These are phyloP conservation scores for Sextonia rubra DNA, from an alignment of 164 flowering plant species.

Conservation along the genomic window DNA sequence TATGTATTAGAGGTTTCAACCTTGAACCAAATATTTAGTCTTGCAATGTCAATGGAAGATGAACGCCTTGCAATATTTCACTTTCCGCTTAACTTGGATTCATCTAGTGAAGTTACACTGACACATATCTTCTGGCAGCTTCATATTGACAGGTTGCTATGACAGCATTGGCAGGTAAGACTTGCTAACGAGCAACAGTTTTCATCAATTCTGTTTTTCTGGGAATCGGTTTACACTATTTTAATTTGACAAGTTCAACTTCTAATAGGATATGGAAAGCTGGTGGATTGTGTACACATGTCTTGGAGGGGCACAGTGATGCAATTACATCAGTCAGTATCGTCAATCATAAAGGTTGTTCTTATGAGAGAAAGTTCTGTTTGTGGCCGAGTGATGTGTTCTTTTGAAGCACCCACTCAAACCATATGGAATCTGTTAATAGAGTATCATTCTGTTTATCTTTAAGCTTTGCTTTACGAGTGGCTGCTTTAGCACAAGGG, in stretches of 20 bases:
- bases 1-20: not conserved
- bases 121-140: constrained; percentile 41
- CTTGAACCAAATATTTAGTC: not conserved
- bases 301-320: constrained; percentile 73
- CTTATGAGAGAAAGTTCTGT: not conserved
- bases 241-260: not conserved
- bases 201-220: not conserved
- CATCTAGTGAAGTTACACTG: not conserved
- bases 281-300: constrained; percentile 67
- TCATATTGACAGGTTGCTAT: constrained; percentile 86
- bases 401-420: not conserved
- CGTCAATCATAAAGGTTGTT: constrained; percentile 54
- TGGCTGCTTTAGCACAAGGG: not conserved
- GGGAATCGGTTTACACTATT: not conserved
- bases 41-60: not conserved
- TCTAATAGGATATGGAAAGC: constrained; percentile 71
- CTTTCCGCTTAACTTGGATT: not conserved
- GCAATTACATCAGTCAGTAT: constrained; percentile 67
- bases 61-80: not conserved
- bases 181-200: not conserved
- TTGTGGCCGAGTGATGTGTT: not conserved
- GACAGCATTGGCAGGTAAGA: constrained; percentile 87
- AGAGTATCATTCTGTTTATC: not conserved
- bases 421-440: not conserved
- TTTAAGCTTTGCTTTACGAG: not conserved